phyloP scores from a whole-genome alignment of 225 moss, liverwort and hornwort genomes.

The Polytrichum formosum region DNA sequence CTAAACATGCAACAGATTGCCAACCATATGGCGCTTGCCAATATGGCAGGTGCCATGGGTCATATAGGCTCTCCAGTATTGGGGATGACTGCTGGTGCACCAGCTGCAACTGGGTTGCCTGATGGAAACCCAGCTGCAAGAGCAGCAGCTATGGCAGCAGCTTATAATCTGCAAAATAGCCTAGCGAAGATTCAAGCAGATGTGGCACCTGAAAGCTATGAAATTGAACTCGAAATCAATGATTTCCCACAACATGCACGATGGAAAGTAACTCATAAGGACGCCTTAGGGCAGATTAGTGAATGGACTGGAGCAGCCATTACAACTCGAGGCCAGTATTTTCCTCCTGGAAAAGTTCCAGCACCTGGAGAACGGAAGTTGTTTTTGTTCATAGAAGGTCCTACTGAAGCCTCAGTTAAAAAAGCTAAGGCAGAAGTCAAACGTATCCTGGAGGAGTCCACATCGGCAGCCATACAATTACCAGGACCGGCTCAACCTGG shows the following conservation, averaged over 20 bases:
- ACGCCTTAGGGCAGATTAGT: slow-evolving; percentile 98
- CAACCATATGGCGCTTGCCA: slow-evolving; percentile 60
- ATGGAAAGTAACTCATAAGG: slow-evolving; percentile 99
- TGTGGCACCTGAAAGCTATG: slow-evolving; percentile 93
- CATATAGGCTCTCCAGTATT: slow-evolving; percentile 68
- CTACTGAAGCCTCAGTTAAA: slow-evolving; percentile 96
- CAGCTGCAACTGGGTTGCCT: slow-evolving; percentile 49
- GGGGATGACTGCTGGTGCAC: slow-evolving; percentile 46
- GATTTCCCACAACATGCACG: slow-evolving; percentile 99
- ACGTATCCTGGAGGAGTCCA: slow-evolving; percentile 98
- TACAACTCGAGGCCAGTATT: slow-evolving; percentile 94
- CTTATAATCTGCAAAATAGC: slow-evolving; percentile 92
- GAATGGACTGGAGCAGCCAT: slow-evolving; percentile 99
- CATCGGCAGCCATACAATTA: slow-evolving; percentile 88
- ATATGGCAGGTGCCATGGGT: slow-evolving; percentile 86
- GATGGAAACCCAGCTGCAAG: slow-evolving; percentile 83
- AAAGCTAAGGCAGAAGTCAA: slow-evolving; percentile 99
- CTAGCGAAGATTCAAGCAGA: slow-evolving; percentile 98
- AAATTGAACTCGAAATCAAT: slow-evolving; percentile 95
- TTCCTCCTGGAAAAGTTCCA: slow-evolving; percentile 90
- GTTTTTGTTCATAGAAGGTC: slow-evolving; percentile 95
- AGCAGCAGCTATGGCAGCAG: slow-evolving; percentile 93
- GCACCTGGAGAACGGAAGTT: slow-evolving; percentile 95
- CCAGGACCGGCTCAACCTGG: slow-evolving; percentile 98
- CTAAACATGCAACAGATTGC: slow-evolving; percentile 43